A percentile compares a stretch with the other conserved stretches of the same genome.
Conservation (phyloP, 257 asterid species). For the Nicotiana knightiana region DNA sequence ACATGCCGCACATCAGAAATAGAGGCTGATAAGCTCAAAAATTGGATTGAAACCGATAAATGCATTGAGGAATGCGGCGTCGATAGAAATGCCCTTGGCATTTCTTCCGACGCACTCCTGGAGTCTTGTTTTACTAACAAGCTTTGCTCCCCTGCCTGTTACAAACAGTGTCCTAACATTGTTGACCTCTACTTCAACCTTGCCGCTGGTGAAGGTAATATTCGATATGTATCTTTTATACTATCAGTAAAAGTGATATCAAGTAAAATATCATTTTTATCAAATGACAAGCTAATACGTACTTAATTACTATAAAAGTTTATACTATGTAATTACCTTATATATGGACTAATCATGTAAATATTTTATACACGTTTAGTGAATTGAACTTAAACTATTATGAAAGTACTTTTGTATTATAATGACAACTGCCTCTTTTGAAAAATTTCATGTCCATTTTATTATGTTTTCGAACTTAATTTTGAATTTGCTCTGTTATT, state of each 20-base stretch:
- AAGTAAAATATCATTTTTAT: too few species aligned
- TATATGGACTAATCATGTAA: too few species aligned
- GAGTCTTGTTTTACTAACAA: conserved; percentile 44
- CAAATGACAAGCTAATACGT: too few species aligned
- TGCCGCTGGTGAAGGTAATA: conserved; percentile 72
- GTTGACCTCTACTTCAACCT: conserved; percentile 79
- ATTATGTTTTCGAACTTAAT: background rate
- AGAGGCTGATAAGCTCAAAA: conserved; percentile 40
- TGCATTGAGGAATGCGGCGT: conserved; percentile 62
- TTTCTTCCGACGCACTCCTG: conserved; percentile 68
- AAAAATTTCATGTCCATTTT: too few species aligned
- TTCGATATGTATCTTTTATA: too few species aligned
- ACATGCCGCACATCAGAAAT: conserved; percentile 56
- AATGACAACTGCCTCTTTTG: too few species aligned
- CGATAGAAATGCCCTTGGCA: conserved; percentile 58
- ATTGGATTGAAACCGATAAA: conserved; percentile 52
- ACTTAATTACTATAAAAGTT: too few species aligned
- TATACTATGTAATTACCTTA: too few species aligned
- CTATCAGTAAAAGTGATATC: too few species aligned
- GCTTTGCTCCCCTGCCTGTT: conserved; percentile 67
- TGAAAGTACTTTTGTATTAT: too few species aligned
- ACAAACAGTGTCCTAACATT: conserved; percentile 51
- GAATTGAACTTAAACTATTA: too few species aligned
- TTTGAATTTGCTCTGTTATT: background rate
- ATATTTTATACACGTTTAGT: too few species aligned